Conservation (phyloP, 208 protist genomes). For the Vickermania ingenoplastis region DNA sequence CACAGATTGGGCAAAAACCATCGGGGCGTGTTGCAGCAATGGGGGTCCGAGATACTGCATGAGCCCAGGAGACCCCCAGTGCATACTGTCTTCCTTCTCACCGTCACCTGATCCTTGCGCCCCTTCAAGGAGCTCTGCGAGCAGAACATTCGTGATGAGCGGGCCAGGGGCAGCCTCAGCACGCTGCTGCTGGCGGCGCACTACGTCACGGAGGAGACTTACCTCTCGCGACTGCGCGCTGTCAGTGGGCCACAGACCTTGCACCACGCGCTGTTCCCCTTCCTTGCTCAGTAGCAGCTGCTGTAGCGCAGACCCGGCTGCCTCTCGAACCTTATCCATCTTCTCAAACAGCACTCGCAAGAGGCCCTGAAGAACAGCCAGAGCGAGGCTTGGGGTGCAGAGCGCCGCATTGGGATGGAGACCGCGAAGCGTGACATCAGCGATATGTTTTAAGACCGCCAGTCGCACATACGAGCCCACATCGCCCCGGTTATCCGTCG, state of each 20-base stretch:
- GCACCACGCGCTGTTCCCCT: conserved; percentile 1
- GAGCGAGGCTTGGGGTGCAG: too few species aligned
- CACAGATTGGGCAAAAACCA: conserved; percentile 32
- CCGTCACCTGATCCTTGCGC: neutral
- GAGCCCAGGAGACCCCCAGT: conserved; percentile 31
- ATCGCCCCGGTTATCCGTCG: conserved; percentile 93
- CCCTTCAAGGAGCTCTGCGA: neutral
- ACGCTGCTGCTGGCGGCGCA: neutral
- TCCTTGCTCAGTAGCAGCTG: conserved; percentile 18
- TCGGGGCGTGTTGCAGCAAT: conserved; percentile 31
- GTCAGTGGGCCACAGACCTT: neutral
- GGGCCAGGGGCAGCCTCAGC: too few species aligned
- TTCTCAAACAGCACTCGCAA: conserved; percentile 86
- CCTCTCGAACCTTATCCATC: conserved; percentile 82
- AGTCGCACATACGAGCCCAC: conserved; percentile 96
- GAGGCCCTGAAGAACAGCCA: conserved; percentile 36
- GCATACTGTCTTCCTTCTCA: neutral
- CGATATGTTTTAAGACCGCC: conserved; percentile 66
- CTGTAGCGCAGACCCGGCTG: conserved; percentile 31
- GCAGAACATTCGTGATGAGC: neutral
- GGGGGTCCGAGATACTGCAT: conserved; percentile 30
- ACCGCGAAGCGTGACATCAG: conserved; percentile 34
- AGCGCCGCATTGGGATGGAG: conserved; percentile 1
- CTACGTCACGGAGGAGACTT: neutral
- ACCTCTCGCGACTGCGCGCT: neutral